phyloP scores from a whole-genome alignment of 2,329 filamentous ascomycete genomes.

The Aspergillus neoniger region DNA sequence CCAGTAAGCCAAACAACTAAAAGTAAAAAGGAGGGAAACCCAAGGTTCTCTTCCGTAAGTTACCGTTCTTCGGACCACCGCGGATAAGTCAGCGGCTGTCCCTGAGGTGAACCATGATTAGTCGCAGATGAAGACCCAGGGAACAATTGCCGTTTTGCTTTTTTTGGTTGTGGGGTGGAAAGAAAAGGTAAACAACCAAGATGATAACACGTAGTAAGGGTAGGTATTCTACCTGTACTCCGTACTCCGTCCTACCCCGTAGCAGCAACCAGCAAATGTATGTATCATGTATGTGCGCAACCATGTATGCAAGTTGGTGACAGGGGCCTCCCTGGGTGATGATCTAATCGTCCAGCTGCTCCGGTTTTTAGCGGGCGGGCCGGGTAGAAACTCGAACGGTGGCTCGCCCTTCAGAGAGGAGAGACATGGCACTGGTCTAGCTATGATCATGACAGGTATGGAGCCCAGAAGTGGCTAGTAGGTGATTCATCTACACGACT shows the following conservation, averaged over 20 bases:
- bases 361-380: background rate
- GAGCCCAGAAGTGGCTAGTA: too few species aligned
- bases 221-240: background rate
- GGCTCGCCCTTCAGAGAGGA: background rate
- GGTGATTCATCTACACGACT: too few species aligned
- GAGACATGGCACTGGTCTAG: too few species aligned
- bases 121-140: conserved; percentile 8
- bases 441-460: too few species aligned
- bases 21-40: conserved; percentile 5
- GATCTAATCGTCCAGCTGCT: background rate
- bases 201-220: background rate
- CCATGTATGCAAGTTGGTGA: background rate
- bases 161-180: background rate
- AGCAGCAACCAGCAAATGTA: background rate
- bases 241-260: background rate
- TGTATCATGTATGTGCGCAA: background rate
- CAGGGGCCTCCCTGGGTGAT: conserved; percentile 2
- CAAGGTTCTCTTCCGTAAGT: conserved; percentile 19
- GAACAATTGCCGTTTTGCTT: conserved; percentile 11
- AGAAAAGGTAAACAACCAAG: background rate
- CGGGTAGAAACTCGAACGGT: background rate
- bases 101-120: conserved; percentile 13
- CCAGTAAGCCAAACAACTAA: background rate
- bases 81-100: conserved; percentile 10
- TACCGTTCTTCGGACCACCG: conserved; percentile 13